These are phyloP conservation scores for Glutinoglossum americanum DNA, from an alignment of 495 filamentous ascomycete genomes.

Conservation along the genomic window DNA sequence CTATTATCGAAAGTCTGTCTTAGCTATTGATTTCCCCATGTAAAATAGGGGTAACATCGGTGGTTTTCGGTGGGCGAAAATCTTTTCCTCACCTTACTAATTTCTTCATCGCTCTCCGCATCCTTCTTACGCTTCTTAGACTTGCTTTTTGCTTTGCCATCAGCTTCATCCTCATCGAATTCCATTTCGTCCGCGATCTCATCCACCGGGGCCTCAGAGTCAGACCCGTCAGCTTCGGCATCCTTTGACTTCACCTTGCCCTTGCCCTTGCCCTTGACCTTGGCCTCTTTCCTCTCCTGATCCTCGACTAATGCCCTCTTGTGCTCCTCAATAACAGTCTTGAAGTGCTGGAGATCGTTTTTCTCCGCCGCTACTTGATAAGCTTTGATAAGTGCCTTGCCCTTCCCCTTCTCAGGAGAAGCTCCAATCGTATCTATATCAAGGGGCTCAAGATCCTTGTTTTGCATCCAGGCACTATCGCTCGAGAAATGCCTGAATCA, in stretches of 20 bases:
- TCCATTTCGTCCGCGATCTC: conserved; percentile 54
- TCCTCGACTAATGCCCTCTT: conserved; percentile 36
- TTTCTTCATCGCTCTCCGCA: conserved; percentile 41
- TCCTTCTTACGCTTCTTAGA: conserved; percentile 53
- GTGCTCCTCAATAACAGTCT: conserved; percentile 42
- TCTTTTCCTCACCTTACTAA: conserved; percentile 33
- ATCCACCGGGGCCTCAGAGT: conserved; percentile 17
- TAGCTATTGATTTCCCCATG: neutral
- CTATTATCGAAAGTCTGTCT: conserved; percentile 10
- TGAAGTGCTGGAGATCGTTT: conserved; percentile 53
- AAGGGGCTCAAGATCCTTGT: conserved; percentile 52
- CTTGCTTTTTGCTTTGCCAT: conserved; percentile 32
- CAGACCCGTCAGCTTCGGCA: conserved; percentile 21
- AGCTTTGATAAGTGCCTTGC: conserved; percentile 49
- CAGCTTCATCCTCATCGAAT: conserved; percentile 25
- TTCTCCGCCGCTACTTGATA: conserved; percentile 51
- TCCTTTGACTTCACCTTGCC: conserved; percentile 17
- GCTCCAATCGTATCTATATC: conserved; percentile 44
- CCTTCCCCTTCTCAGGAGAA: conserved; percentile 44
- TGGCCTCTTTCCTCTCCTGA: conserved; percentile 32
- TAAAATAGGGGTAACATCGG: neutral
- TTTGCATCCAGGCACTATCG: conserved; percentile 61
- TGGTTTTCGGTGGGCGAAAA: neutral
- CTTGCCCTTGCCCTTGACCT: conserved; percentile 36
- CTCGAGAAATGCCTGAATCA: neutral